Percentiles rank a stretch among this genome's conserved stretches.
phyloP scores from a whole-genome alignment of 1,139 yeast genomes.

The Yamadazyma sp. region DNA sequence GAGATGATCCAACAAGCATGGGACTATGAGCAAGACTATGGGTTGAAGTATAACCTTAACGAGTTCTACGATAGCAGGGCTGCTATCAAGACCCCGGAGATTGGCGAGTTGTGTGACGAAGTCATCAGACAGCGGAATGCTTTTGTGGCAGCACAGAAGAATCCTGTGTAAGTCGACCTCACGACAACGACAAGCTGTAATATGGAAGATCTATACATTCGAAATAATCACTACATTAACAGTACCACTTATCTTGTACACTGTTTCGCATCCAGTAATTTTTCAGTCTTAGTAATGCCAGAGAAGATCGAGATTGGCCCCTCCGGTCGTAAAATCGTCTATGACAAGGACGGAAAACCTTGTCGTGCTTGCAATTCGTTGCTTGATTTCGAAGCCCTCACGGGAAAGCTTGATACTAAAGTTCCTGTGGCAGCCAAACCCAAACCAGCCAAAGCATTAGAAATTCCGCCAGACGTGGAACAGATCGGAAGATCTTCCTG shows the following conservation, averaged over 20 bases:
- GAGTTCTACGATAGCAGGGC: constrained; percentile 69
- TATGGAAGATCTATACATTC: too few relatives aligned
- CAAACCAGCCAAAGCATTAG: constrained; percentile 23
- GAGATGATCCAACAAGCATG: constrained; percentile 89
- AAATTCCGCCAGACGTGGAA: constrained; percentile 86
- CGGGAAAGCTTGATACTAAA: constrained; percentile 21
- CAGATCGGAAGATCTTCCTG: constrained; percentile 84
- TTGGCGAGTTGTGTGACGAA: constrained; percentile 68
- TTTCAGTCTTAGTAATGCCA: constrained; percentile 9
- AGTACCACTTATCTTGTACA: too few relatives aligned
- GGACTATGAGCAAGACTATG: constrained; percentile 76
- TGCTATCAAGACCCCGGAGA: constrained; percentile 70
- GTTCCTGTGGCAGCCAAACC: constrained; percentile 7
- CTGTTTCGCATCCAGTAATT: constrained; percentile 2
- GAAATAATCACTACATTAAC: too few relatives aligned
- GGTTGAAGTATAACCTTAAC: constrained; percentile 55
- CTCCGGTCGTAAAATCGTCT: constrained; percentile 68
- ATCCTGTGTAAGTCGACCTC: not conserved
- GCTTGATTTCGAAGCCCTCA: constrained; percentile 70
- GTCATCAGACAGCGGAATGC: constrained; percentile 56
- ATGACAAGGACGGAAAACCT: constrained; percentile 89
- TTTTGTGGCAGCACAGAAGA: constrained; percentile 1
- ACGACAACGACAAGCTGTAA: too few relatives aligned
- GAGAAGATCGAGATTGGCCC: constrained; percentile 48
- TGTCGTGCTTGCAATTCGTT: constrained; percentile 85